phyloP scores from a whole-genome alignment of 2,329 filamentous ascomycete genomes.

The Dothidotthia symphoricarpi region DNA sequence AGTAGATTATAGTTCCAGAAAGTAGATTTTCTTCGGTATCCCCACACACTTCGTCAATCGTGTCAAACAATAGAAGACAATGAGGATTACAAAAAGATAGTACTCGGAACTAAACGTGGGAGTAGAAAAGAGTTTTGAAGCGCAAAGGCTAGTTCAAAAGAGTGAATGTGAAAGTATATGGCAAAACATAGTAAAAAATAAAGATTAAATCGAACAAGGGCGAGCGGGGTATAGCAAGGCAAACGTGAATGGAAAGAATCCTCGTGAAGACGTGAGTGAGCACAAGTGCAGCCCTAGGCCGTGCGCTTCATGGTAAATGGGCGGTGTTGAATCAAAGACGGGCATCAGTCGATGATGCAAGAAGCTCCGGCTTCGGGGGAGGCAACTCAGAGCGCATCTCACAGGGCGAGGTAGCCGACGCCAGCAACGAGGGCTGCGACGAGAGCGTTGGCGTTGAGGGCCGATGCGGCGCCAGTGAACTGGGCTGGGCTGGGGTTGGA shows the following conservation, averaged over 20 bases:
- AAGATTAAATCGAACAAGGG: constrained; percentile 9
- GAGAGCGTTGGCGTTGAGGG: constrained; percentile 32
- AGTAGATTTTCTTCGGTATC: constrained; percentile 2
- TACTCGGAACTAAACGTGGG: constrained; percentile 22
- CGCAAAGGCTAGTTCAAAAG: constrained; percentile 3
- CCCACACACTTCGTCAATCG: constrained; percentile 26
- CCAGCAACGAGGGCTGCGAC: constrained; percentile 33
- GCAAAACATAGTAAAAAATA: constrained; percentile 6
- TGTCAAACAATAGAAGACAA: constrained; percentile 27
- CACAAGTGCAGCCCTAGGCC: constrained; percentile 10
- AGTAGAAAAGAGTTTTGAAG: constrained; percentile 13
- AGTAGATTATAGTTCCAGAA: constrained; percentile 8
- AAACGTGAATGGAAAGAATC: constrained; percentile 12
- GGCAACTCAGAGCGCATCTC: constrained; percentile 16
- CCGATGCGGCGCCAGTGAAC: constrained; percentile 38
- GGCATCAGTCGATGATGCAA: constrained; percentile 34
- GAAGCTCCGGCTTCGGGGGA: constrained; percentile 15
- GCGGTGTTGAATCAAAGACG: constrained; percentile 25
- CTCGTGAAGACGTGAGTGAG: constrained; percentile 26
- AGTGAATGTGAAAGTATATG: not conserved
- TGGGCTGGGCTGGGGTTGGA: constrained; percentile 14
- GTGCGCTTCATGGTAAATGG: constrained; percentile 17
- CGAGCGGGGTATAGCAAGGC: constrained; percentile 7
- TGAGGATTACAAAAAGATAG: constrained; percentile 29
- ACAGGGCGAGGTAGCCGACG: constrained; percentile 38